A percentile compares a stretch with the other conserved stretches of the same genome.
Conservation (phyloP, 768 basidiomycete species). For the Kwoniella mangroviensis region DNA sequence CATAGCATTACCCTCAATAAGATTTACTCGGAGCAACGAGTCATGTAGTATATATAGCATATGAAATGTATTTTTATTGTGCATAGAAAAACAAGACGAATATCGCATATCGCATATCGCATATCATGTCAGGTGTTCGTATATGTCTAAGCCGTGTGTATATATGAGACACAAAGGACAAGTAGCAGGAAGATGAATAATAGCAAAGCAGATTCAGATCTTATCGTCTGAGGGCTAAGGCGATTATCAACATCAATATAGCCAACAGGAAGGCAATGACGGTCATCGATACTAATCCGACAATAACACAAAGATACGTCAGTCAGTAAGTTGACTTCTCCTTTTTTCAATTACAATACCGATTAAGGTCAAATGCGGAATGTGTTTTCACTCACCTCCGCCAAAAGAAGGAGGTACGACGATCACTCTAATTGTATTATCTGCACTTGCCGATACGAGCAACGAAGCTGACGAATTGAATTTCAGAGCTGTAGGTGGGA, state of each 20-base stretch:
- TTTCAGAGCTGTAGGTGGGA: constrained; percentile 83
- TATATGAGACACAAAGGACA: no score
- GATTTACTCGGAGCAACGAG: background rate
- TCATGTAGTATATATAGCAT: background rate
- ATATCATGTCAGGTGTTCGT: background rate
- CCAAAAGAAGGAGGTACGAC: constrained; percentile 65
- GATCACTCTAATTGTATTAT: constrained; percentile 81
- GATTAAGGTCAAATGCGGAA: background rate
- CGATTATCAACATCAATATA: constrained; percentile 22
- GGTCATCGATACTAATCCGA: constrained; percentile 14
- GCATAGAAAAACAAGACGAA: background rate
- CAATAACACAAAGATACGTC: no score
- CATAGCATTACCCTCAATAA: background rate
- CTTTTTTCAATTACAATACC: no score
- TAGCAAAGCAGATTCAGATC: no score
- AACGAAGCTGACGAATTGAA: constrained; percentile 84
- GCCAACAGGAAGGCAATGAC: constrained; percentile 30
- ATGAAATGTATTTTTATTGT: constrained; percentile 3
- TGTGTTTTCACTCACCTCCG: constrained; percentile 48
- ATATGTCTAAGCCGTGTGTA: no score
- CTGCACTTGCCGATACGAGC: constrained; percentile 86
- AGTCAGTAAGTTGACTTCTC: no score
- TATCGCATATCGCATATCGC: background rate
- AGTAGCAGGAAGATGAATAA: no score
- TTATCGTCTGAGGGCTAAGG: constrained; percentile 16